phyloP scores from a whole-genome alignment of 148 eudicot genomes.

The Mesembryanthemum crystallinum region DNA sequence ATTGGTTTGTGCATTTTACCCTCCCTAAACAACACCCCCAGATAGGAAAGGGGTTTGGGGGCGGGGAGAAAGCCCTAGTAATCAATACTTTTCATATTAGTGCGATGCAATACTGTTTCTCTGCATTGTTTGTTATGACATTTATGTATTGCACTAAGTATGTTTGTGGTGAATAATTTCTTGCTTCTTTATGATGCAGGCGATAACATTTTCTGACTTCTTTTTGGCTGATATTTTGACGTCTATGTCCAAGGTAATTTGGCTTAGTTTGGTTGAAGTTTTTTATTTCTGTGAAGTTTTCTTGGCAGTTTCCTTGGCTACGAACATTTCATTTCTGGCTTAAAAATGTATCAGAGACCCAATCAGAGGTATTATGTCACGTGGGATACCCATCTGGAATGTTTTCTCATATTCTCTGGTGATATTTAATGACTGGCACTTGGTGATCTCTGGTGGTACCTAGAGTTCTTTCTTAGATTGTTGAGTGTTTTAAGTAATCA shows the following conservation, averaged over 20 bases:
- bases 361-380: neutral
- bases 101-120: neutral
- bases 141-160: neutral
- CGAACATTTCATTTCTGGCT: neutral
- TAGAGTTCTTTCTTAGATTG: neutral
- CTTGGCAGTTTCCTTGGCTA: neutral
- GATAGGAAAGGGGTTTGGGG: too few relatives aligned
- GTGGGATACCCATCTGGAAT: neutral
- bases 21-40: neutral
- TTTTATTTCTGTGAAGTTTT: neutral
- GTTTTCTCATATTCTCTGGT: neutral
- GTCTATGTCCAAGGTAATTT: conserved; percentile 95
- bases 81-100: neutral
- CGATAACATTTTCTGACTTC: conserved; percentile 94
- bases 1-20: neutral
- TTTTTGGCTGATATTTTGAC: conserved; percentile 98
- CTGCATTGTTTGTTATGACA: neutral
- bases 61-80: neutral
- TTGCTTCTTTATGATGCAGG: conserved; percentile 50
- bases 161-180: conserved; percentile 4
- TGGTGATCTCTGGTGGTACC: neutral
- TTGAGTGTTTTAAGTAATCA: neutral
- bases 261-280: neutral
- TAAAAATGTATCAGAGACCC: neutral
- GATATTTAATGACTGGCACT: neutral